Base-by-base conservation (phyloP, 345 rosid species). In the Capsella bursapastoris region DNA sequence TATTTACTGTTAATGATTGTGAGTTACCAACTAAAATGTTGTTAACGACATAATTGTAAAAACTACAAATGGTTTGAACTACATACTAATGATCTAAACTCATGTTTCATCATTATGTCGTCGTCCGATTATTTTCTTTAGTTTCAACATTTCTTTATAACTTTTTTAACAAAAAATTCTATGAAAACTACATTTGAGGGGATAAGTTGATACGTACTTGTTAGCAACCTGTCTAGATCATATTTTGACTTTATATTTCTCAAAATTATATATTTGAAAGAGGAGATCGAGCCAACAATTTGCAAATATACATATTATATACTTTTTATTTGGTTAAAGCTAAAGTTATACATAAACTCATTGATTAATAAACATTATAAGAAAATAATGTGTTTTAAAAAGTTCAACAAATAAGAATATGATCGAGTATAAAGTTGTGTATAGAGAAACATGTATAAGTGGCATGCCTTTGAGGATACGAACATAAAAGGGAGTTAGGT, bases 381-480 rank as follows among this genome's bases (percentile, higher is more conserved):
- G 25, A 18, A 10, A 22, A 9, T 8, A 4, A 3, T 22, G 52
- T 52, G 9, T 55, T 29, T 29, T 0, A 66, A 34, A 37, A 11
- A 2, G 1, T 8, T 29, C 4, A 64, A n/a, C 15, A 51, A 56
- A 57, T 57, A 66, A 56, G 11, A 44, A 31, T 38, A 8, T 14
- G 5, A 6, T 62, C 22, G 22, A 22, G 12, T 63, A 3, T 15
- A 47, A 45, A 25, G 8, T 4, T 37, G 10, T 38, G 1, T 16
- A 34, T 6, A 22, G 5, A 62, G 13, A 62, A 45, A 34, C 14
- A 65, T 57, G 49, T 71, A 50, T 18, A 71, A 71, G 76, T 71
- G 67, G 67, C 67, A 70, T 77, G 77, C 81, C 77, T 71, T 77
- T 58, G 63, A 71, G 77, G 63, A 71, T 71, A 77, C 72, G 81